Conservation (phyloP, 2,329 filamentous ascomycete genomes). For the Fusarium scirpi region DNA sequence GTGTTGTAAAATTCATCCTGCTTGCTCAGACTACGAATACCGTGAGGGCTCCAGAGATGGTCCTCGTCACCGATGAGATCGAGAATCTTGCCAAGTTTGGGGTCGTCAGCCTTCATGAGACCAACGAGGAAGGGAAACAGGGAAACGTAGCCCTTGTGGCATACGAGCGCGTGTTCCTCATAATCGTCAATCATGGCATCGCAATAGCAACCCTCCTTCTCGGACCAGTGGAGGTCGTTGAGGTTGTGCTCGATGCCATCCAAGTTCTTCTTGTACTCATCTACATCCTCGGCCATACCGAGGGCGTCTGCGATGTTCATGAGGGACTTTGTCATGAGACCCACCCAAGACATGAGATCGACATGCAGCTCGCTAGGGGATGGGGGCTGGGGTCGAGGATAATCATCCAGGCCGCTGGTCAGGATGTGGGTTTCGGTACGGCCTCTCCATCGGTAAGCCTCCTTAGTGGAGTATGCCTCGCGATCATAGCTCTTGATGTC, state of each 20-base stretch:
- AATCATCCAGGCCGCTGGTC: conserved; percentile 95
- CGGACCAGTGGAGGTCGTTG: conserved; percentile 92
- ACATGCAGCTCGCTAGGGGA: conserved; percentile 96
- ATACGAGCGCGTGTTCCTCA: conserved; percentile 89
- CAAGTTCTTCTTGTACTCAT: conserved; percentile 77
- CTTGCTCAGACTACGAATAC: conserved; percentile 90
- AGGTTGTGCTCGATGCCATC: conserved; percentile 86
- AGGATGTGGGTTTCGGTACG: conserved; percentile 88
- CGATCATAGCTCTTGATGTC: conserved; percentile 94
- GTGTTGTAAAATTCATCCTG: conserved; percentile 87
- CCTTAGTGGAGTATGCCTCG: conserved; percentile 86
- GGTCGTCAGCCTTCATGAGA: conserved; percentile 78
- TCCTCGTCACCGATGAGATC: conserved; percentile 83
- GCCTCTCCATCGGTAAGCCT: conserved; percentile 95
- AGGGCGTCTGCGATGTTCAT: conserved; percentile 81
- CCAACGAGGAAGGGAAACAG: conserved; percentile 93
- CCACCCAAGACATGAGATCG: conserved; percentile 96
- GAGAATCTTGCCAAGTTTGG: conserved; percentile 79
- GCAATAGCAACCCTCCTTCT: conserved; percentile 84
- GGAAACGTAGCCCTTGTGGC: conserved; percentile 96
- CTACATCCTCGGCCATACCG: conserved; percentile 80
- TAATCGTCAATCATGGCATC: conserved; percentile 96
- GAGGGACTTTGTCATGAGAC: conserved; percentile 92
- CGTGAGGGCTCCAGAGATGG: conserved; percentile 89
- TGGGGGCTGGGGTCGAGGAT: conserved; percentile 91